phyloP scores from a whole-genome alignment of 176 grass and related monocot species.

The Avena eriantha region DNA sequence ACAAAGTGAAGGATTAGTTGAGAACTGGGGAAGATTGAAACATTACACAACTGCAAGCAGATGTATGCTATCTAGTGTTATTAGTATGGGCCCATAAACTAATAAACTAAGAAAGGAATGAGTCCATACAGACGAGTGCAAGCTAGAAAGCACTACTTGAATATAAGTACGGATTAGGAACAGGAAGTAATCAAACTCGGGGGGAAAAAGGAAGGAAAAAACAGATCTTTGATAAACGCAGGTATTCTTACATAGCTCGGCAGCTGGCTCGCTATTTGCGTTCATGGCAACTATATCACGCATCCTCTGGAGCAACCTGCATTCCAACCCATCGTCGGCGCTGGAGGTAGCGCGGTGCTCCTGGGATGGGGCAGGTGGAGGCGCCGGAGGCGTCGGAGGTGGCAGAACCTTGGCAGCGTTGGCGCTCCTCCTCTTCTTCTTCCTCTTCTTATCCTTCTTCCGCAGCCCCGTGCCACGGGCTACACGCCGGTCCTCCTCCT shows the following conservation, averaged over 20 bases:
- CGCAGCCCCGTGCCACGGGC: neutral
- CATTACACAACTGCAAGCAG: neutral
- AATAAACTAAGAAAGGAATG: neutral
- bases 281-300: neutral
- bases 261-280: neutral
- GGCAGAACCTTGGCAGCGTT: too few species aligned
- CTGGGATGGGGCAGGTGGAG: neutral
- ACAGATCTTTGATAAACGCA: slow-evolving; percentile 3
- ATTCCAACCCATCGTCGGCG: neutral
- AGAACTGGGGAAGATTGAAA: neutral
- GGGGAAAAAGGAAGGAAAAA: neutral
- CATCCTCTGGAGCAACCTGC: neutral
- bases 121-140: neutral
- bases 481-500: neutral
- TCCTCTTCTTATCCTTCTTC: neutral
- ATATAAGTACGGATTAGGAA: neutral
- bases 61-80: neutral
- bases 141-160: neutral
- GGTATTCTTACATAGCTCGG: neutral
- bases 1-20: neutral
- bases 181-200: neutral
- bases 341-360: neutral
- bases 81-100: neutral
- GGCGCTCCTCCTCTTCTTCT: neutral
- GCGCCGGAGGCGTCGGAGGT: neutral